phyloP scores from a whole-genome alignment of 805 yeast species.

The Kazachstania kunashirensis region DNA sequence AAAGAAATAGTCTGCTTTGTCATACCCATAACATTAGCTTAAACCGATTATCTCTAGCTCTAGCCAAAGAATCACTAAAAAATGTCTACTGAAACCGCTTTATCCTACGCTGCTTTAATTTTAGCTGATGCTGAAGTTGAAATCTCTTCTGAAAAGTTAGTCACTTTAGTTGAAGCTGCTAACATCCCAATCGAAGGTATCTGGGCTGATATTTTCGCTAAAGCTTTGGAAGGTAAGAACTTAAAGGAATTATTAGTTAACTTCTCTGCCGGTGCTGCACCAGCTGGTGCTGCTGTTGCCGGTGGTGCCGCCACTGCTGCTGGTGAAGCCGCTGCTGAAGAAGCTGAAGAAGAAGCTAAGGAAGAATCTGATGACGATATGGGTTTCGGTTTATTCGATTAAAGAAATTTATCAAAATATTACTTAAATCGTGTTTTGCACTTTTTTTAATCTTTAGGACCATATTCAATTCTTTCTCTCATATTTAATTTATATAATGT shows the following conservation, averaged over 20 bases:
- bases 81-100: conserved; percentile 71
- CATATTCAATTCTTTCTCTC: conserved; percentile 1
- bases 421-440: neutral
- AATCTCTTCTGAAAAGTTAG: conserved; percentile 74
- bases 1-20: conserved; percentile 31
- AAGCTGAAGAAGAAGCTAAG: conserved; percentile 48
- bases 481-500: too few relatives aligned
- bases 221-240: conserved; percentile 74
- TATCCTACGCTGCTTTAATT: conserved; percentile 97
- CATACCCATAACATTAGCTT: conserved; percentile 17
- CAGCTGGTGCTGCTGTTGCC: conserved; percentile 32
- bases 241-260: conserved; percentile 56
- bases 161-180: conserved; percentile 65
- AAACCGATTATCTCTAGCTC: conserved; percentile 29
- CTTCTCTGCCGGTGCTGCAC: conserved; percentile 44
- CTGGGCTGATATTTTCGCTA: conserved; percentile 77
- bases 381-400: conserved; percentile 90
- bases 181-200: conserved; percentile 53
- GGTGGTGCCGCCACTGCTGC: conserved; percentile 39
- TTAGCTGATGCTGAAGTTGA: conserved; percentile 95
- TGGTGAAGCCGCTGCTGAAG: conserved; percentile 38
- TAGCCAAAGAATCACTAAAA: conserved; percentile 5
- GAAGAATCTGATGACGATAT: conserved; percentile 76
- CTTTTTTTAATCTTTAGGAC: conserved; percentile 1
- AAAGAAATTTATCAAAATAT: conserved; percentile 22